Evolutionary conservation across 345 rosid species (phyloP).

Genomic region (Passiflora organensis): DNA sequence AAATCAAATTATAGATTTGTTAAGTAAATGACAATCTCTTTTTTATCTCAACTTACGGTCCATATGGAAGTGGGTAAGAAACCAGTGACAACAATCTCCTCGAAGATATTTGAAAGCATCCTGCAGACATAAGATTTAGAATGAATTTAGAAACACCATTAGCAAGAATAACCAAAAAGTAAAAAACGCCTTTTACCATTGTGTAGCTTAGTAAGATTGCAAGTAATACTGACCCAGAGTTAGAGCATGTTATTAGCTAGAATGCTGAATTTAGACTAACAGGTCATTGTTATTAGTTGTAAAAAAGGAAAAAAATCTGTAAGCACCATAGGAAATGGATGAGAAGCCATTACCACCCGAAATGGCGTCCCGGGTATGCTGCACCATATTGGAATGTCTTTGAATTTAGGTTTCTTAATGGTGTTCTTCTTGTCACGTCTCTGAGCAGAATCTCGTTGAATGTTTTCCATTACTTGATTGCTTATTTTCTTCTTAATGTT

Average conservation of each 20-base stretch:
- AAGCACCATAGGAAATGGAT: neutral
- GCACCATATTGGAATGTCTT: slow-evolving; percentile 74
- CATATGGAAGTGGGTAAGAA: slow-evolving; percentile 94
- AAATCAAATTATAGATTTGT: too few relatives aligned
- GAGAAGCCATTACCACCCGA: slow-evolving; percentile 63
- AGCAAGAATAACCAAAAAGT: neutral
- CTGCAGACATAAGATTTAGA: slow-evolving; percentile 40
- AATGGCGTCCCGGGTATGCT: slow-evolving; percentile 78
- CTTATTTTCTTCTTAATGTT: slow-evolving; percentile 31
- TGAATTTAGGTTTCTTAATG: slow-evolving; percentile 38
- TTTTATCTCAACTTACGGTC: slow-evolving; percentile 67
- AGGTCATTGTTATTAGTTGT: neutral
- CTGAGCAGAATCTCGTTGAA: slow-evolving; percentile 28
- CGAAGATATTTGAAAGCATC: slow-evolving; percentile 92
- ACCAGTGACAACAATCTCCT: slow-evolving; percentile 92
- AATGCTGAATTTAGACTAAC: neutral
- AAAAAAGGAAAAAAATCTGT: neutral
- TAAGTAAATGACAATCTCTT: too few relatives aligned
- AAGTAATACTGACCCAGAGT: neutral
- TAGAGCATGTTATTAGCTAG: neutral
- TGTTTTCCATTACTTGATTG: slow-evolving; percentile 22
- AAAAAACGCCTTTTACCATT: slow-evolving; percentile 2
- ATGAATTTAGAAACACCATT: slow-evolving; percentile 5
- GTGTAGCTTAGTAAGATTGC: neutral
- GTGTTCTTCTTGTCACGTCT: slow-evolving; percentile 33